Percentiles rank a stretch among this genome's conserved stretches.
Evolutionary conservation across 495 filamentous ascomycete genomes (phyloP).

Genomic region (Pseudomonodictys pantanalensis): DNA sequence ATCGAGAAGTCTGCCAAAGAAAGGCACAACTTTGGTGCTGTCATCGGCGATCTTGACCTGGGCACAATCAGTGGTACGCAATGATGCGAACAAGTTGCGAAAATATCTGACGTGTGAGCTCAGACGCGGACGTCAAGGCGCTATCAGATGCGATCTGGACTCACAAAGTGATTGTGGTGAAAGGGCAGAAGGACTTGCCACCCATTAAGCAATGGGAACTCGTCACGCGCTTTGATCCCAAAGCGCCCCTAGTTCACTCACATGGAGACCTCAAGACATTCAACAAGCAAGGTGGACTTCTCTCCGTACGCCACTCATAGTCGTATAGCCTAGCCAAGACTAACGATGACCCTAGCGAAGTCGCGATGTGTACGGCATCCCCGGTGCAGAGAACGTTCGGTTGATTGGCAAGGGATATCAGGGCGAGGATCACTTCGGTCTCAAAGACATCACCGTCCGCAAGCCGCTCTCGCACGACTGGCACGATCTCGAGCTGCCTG

Average conservation of each 20-base stretch:
- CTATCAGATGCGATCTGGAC: slow-evolving; percentile 43
- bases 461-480: slow-evolving; percentile 41
- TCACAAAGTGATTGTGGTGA: slow-evolving; percentile 45
- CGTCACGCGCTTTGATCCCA: slow-evolving; percentile 43
- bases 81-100: no score
- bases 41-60: slow-evolving; percentile 35
- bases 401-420: slow-evolving; percentile 47
- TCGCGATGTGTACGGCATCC: slow-evolving; percentile 42
- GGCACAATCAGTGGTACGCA: slow-evolving; percentile 29
- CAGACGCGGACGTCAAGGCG: slow-evolving; percentile 40
- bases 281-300: slow-evolving; percentile 31
- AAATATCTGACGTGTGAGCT: neutral
- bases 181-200: slow-evolving; percentile 41
- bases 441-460: slow-evolving; percentile 41
- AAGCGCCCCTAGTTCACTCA: slow-evolving; percentile 40
- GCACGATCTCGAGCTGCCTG: slow-evolving; percentile 34
- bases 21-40: slow-evolving; percentile 33
- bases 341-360: slow-evolving; percentile 25
- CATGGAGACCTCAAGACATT: slow-evolving; percentile 44
- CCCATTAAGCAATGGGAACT: slow-evolving; percentile 47
- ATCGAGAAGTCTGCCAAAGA: neutral
- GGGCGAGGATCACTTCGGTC: slow-evolving; percentile 45
- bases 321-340: neutral
- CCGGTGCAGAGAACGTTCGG: slow-evolving; percentile 46
- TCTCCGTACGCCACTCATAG: neutral